Conservation (phyloP, 1,284 basidiomycete genomes). For the Cutaneotrichosporon dermatis region DNA sequence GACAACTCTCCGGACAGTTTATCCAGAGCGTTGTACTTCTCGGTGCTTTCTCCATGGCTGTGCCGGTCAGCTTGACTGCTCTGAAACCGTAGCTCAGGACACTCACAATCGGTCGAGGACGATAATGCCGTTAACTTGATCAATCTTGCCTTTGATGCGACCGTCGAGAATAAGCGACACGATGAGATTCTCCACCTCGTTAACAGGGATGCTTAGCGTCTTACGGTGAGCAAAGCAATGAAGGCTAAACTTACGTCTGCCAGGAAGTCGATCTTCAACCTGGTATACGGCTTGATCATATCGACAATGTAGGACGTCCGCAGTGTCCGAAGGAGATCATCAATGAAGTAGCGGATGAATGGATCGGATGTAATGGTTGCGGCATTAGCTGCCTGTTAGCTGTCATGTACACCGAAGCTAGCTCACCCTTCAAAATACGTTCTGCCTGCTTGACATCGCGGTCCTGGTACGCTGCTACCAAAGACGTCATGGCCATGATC, state of each 20-base stretch:
- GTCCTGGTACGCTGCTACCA: conserved; percentile 92
- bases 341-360: conserved; percentile 90
- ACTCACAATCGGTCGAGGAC: conserved; percentile 81
- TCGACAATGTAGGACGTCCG: conserved; percentile 96
- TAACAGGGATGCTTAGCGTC: conserved; percentile 85
- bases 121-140: conserved; percentile 87
- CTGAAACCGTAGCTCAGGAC: background rate
- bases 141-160: conserved; percentile 89
- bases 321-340: conserved; percentile 86
- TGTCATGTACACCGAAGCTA: background rate
- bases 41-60: conserved; percentile 76
- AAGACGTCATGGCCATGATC: conserved; percentile 95
- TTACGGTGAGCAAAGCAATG: conserved; percentile 51
- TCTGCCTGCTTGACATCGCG: conserved; percentile 95
- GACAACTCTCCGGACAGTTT: conserved; percentile 76
- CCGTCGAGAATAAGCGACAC: conserved; percentile 91
- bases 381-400: conserved; percentile 65
- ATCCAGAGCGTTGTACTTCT: conserved; percentile 73
- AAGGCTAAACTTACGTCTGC: conserved; percentile 61
- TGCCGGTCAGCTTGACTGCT: background rate
- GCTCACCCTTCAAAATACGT: conserved; percentile 79
- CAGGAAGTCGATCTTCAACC: conserved; percentile 84
- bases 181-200: conserved; percentile 87
- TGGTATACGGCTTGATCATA: conserved; percentile 92
- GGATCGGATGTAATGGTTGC: conserved; percentile 90